Evolutionary conservation across 2,329 filamentous ascomycete genomes (phyloP), one percentile per base, ranked within the genome.

Genomic region (Calonectria fujianensis): DNA sequence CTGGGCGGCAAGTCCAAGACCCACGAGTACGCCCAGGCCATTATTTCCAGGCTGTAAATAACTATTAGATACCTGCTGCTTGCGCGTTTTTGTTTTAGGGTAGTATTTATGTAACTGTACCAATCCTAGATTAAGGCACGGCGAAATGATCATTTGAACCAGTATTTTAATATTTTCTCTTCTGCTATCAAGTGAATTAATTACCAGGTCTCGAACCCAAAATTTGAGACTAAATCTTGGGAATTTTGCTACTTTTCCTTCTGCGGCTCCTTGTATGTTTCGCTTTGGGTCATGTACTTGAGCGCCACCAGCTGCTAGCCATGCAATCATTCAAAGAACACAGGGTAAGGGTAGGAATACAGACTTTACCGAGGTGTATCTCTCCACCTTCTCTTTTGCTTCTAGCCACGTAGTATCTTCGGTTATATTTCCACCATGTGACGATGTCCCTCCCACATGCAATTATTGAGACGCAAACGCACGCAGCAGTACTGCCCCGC

Each of bases 1-100:
- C 90, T 99, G 82, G 97, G 97, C 82, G 97, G 97, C 85, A 98
- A 96, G 90, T 92, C 97, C 82, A 98, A 97, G 93, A 99, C 97
- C 74, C 90, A 93, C 88, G 95, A 99, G 90, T 99, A 97, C 87
- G 95, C 97, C 74, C 91, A 91, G 75, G 96, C 97, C 80, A 98
- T 99, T 85, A 98, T 98, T 87, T 85, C 86, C 80, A 92, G 89
- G 86, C 86, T 92, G 87, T 92, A 90, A 86, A 83, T 80, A 78
- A 70, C 75, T 73, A 77, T 79, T 78, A 79, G 74, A 82, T 82
- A 80, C 78, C 80, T 80, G 74, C 70, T 73, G 69, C 75, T 75
- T 75, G 75, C 73, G 70, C 75, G 77, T 74, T 68, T 78, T 79
- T 77, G 75, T 78, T 54, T 70, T 39, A 76, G 74, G 80, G 80